Evolutionary conservation across 176 grass and related monocot genomes (phyloP), one percentile per base, ranked within the genome.

Genomic region (Bromus sterilis): DNA sequence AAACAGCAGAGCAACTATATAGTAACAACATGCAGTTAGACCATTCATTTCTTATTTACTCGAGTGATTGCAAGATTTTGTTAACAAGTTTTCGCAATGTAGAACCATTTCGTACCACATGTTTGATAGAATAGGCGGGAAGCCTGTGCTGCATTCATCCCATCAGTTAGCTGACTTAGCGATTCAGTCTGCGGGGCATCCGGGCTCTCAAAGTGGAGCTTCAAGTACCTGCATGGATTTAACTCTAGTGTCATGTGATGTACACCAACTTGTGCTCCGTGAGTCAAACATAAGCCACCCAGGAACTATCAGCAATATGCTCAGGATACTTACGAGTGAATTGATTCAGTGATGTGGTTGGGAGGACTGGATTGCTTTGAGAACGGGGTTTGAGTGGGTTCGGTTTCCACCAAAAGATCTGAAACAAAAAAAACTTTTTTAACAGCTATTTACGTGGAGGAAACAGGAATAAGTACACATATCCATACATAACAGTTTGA

Each of bases 61-160:
- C 23, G 67, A 82, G 6, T 14, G 30, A 79, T 11, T 20, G 26
- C 37, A 67, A 4, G 2, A 13, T 70, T 28, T 70, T 51, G 8
- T 26, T 63, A 21, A 75, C 28, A 16, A 4, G 23, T 16, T 78
- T 49, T 81, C 24, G 39, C 59, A 66, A 71, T 56, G 29, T 76
- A 32, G 58, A 88, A 55, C 32, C 30, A 34, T 26, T 41, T 26
- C 43, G 79, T 87, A 98, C 95, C 95, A 7, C 86, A 86, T 79
- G 92, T 83, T 87, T 98, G 95, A 84, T 98, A 94, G 83, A 98
- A 98, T 31, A 98, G 85, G 66, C 86, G 57, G 33, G 95, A 82
- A 79, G 95, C 95, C 80, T 32, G 74, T 51, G 78, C 80, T 82
- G 66, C 23, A 36, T 72, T 89, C 90, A 94, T 93, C 67, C 92